Base-by-base conservation (phyloP, 2,329 filamentous ascomycete species). In the Scolecobasidium constrictum region DNA sequence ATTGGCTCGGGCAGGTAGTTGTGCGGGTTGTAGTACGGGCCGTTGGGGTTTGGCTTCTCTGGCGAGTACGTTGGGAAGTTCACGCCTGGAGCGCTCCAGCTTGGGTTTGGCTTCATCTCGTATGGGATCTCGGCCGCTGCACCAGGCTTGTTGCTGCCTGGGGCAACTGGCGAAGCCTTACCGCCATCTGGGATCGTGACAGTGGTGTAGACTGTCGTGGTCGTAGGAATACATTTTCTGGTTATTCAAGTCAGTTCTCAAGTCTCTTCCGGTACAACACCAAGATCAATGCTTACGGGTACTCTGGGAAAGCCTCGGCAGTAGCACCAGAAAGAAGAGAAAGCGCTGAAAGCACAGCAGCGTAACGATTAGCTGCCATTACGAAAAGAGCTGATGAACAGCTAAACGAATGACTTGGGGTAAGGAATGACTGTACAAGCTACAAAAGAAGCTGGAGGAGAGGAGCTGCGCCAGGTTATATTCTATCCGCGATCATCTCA, bases 11-110 rank as follows among this genome's bases (percentile, higher is more conserved):
- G 50, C 12, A 50, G 26, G 33, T 52, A 50, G 37, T 58, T 54
- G 44, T 57, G 54, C 4, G 55, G 52, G 31, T 58, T 58, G 36
- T 53, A 48, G 33, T 56, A 56, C 1, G 52, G 53, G 7, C 56
- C 56, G 17, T 55, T 55, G 18, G 56, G 55, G n/a, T 50, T 54
- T 13, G 43, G 42, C 16, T 26, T 39, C 23, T 44, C 21, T 12
- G 35, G 35, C 13, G 42, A 44, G 21, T 44, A 44, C 11, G 35
- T 23, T 6, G 42, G 42, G 17, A 38, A 42, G 11, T 28, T 42
- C 6, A 42, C 33, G 34, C 40, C 40, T 15, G 40, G 34, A 20
- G 21, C 21, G 21, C 31, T 35, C 5, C 21, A 28, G 13, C 11
- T 22, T n/a, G 16, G 35, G n/a, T 31, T 18, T n/a, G 42, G 35